These are phyloP conservation scores for Rosa hybrid DNA, from an alignment of 331 rosid species.

Conservation along the genomic window DNA sequence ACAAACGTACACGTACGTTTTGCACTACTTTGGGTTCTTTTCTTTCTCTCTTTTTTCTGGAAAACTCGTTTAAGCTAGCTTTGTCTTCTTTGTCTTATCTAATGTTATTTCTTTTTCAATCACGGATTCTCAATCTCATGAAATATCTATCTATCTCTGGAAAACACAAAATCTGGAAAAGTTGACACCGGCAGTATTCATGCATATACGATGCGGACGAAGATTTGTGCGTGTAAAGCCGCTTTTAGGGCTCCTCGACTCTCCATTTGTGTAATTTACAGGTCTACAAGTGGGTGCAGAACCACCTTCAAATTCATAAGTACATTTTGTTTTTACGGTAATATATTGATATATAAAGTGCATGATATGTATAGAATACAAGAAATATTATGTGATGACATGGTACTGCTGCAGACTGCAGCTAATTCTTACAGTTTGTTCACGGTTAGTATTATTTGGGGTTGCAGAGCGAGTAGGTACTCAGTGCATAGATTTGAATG, in stretches of 20 bases:
- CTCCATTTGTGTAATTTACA: neutral
- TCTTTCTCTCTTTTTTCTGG: neutral
- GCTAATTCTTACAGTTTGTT: neutral
- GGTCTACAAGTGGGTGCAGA: neutral
- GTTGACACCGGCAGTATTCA: neutral
- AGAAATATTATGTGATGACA: neutral
- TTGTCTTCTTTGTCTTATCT: neutral
- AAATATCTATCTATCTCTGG: neutral
- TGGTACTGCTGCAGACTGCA: neutral
- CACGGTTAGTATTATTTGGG: neutral
- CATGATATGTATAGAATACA: neutral
- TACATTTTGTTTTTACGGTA: neutral
- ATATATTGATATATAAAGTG: neutral
- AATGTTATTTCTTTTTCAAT: conserved; percentile 2
- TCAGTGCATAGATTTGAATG: neutral
- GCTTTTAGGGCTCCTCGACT: neutral
- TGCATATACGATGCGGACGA: neutral
- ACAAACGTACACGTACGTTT: neutral
- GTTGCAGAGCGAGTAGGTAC: neutral
- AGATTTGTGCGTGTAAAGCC: neutral
- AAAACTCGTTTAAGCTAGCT: neutral
- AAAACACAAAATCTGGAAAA: neutral
- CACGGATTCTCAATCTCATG: neutral
- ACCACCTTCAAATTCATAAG: neutral
- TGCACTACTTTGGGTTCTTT: neutral